A percentile compares a stretch with the other conserved stretches of the same genome.
Evolutionary conservation across 805 yeast species (phyloP).

Genomic region (Metschnikowia henanensis): DNA sequence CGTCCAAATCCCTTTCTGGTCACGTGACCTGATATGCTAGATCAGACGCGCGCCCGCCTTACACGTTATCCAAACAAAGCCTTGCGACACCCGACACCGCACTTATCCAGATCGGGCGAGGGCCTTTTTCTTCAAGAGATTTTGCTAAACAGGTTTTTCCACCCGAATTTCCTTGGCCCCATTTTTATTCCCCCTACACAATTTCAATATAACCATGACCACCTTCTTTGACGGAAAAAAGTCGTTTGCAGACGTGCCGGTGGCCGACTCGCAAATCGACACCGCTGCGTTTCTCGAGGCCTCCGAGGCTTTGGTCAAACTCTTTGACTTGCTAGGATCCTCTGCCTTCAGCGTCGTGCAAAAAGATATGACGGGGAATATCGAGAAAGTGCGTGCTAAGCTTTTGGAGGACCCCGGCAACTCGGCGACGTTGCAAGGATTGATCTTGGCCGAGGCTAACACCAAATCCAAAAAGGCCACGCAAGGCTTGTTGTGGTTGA

Average conservation of each 20-base stretch:
- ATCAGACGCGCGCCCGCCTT: too few relatives aligned
- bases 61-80: too few relatives aligned
- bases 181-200: not conserved
- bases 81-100: too few relatives aligned
- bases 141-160: too few relatives aligned
- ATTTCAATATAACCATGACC: slow-evolving; percentile 40
- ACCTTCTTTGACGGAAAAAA: slow-evolving; percentile 80
- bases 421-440: slow-evolving; percentile 71
- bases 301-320: slow-evolving; percentile 75
- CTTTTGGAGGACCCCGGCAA: slow-evolving; percentile 62
- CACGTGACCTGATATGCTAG: too few relatives aligned
- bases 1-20: too few relatives aligned
- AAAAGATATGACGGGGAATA: slow-evolving; percentile 85
- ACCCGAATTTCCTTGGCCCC: too few relatives aligned
- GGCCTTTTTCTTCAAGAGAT: too few relatives aligned
- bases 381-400: slow-evolving; percentile 68
- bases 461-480: slow-evolving; percentile 77
- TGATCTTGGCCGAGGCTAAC: slow-evolving; percentile 70
- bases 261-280: slow-evolving; percentile 60
- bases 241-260: slow-evolving; percentile 75
- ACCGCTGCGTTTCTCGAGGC: slow-evolving; percentile 82
- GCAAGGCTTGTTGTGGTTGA: slow-evolving; percentile 87
- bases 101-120: too few relatives aligned
- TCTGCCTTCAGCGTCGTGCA: slow-evolving; percentile 85
- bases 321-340: slow-evolving; percentile 83